Percentiles rank a stretch among this genome's conserved stretches.
These are phyloP conservation scores for Cyberlindnera maritima DNA, from an alignment of 805 yeast species.

Conservation along the genomic window DNA sequence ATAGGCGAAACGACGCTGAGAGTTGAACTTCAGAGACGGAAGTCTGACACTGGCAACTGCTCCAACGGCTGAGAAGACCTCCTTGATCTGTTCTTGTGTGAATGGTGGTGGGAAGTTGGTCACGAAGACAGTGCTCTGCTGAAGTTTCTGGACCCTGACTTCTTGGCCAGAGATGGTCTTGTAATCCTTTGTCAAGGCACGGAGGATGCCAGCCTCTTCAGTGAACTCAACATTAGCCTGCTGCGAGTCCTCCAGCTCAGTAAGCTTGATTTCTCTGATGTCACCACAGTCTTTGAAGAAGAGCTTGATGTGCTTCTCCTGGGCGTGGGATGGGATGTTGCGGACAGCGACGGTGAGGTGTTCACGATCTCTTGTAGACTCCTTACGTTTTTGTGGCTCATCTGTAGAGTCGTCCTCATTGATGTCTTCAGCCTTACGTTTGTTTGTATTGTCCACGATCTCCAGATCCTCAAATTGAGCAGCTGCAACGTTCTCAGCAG, in stretches of 20 bases:
- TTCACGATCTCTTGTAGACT: conserved; percentile 52
- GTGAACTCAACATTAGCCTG: conserved; percentile 61
- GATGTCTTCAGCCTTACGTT: conserved; percentile 14
- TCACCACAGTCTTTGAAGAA: conserved; percentile 64
- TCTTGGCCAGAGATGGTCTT: conserved; percentile 43
- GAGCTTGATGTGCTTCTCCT: conserved; percentile 36
- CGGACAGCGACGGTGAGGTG: conserved; percentile 51
- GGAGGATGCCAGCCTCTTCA: conserved; percentile 42
- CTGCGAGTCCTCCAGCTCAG: conserved; percentile 16
- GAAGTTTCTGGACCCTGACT: conserved; percentile 44
- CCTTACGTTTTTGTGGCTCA: conserved; percentile 1
- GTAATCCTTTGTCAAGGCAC: conserved; percentile 59
- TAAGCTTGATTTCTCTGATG: conserved; percentile 36
- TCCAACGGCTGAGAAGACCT: conserved; percentile 41
- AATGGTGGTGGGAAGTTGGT: conserved; percentile 67
- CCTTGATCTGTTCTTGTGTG: conserved; percentile 36
- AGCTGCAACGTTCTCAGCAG: conserved; percentile 5
- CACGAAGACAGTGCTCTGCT: conserved; percentile 61
- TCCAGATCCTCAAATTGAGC: conserved; percentile 4
- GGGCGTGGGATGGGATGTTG: conserved; percentile 40
- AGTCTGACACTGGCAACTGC: conserved; percentile 50
- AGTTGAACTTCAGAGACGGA: conserved; percentile 57
- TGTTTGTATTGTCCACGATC: conserved; percentile 3
- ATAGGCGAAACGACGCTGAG: conserved; percentile 70
- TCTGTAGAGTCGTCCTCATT: neutral